phyloP scores from a whole-genome alignment of 192 early-diverging fungal genomes.

The Backusella australiensis region DNA sequence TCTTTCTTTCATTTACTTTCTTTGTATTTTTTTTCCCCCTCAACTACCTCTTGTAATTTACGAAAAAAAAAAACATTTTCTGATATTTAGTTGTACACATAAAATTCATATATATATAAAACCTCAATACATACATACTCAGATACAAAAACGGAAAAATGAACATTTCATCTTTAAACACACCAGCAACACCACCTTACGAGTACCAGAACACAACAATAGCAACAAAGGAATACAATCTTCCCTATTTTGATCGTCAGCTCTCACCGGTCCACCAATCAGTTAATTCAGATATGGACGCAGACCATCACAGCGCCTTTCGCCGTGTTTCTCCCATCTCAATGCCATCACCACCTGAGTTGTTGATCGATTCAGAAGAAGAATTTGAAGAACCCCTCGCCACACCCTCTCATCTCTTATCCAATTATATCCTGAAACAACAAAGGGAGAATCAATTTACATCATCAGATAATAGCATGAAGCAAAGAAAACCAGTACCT shows the following conservation, averaged over 20 bases:
- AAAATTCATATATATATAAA: not conserved
- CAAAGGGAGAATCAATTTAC: not conserved
- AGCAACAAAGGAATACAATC: not conserved
- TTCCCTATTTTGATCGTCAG: conserved; percentile 7
- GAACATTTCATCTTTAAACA: conserved; percentile 15
- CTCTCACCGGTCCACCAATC: conserved; percentile 4
- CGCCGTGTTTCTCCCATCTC: conserved; percentile 3
- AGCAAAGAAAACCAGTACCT: conserved; percentile 27
- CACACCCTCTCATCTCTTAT: not conserved
- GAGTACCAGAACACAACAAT: not conserved
- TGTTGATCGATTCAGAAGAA: conserved; percentile 30
- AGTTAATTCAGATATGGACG: not conserved
- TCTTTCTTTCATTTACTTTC: not conserved
- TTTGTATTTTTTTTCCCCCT: not conserved
- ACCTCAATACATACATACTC: not conserved
- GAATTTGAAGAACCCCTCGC: conserved; percentile 20
- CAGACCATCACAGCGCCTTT: conserved; percentile 5
- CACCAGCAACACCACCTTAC: conserved; percentile 13
- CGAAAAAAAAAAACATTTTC: not conserved
- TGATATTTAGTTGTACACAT: conserved; percentile 3
- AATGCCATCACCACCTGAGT: conserved; percentile 26
- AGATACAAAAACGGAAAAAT: not conserved
- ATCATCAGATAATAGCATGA: not conserved
- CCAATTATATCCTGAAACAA: not conserved
- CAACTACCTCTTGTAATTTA: not conserved